Evolutionary conservation across 129 eudicot species (phyloP), one percentile per base, ranked within the genome.

Genomic region (Centaurea solstitialis): DNA sequence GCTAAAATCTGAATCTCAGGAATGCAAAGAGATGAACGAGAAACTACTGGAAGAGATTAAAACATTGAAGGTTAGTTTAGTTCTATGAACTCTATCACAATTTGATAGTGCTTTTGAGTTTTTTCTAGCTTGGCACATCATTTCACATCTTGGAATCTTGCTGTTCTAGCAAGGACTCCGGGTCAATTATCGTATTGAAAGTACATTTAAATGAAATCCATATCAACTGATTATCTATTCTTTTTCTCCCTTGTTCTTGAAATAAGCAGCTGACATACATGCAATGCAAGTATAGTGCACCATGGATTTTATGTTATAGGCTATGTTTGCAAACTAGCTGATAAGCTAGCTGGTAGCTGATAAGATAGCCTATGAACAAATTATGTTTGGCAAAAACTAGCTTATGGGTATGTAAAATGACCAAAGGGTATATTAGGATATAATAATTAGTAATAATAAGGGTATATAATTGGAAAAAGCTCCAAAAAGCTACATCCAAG

Each of bases 51-150:
- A 94, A 87, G 98, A 94, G 90, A 94, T 92, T 23, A 89, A 85
- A 85, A 89, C 83, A 40, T 71, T 94, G 78, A 94, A 94, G 97
- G 98, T 92, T 79, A 47, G n/a, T n/a, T n/a, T n/a, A n/a, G 87
- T 66, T 73, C 1, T 38, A 62, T 30, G 30, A 61, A 28, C 37
- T 53, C 24, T n/a, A 15, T n/a, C 5, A 12, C 20, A 38, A 12
- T 4, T 53, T 45, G 50, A 9, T 59, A 18, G 12, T 75, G 38
- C 17, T 30, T 26, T 28, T 11, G 39, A 4, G 1, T 75, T 12
- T 17, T 24, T 73, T 39, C 18, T 33, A 18, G 10, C 26, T 11
- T 73, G 28, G 22, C 61, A 73, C 64, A 73, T 73, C 6, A 41
- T 73, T 9, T 40, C 45, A 39, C 15, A 37, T 37, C n/a, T 40